phyloP scores from a whole-genome alignment of 148 eudicot genomes.

The Beta vulgaris region DNA sequence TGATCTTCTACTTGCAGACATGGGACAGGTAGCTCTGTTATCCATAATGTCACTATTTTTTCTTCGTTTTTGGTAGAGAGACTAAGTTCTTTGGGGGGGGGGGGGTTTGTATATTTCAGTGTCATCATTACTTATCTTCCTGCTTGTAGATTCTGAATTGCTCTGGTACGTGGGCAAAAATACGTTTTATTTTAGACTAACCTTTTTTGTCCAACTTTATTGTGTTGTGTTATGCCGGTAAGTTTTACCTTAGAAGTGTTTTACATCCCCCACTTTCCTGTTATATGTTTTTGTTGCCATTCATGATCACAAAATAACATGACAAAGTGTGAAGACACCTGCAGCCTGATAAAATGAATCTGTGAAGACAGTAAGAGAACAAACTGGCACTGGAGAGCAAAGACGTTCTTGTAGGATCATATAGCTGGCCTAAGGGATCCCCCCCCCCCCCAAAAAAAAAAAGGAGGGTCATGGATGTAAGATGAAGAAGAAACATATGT shows the following conservation, averaged over 20 bases:
- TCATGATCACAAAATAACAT: not conserved
- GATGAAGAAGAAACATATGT: not conserved
- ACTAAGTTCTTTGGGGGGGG: too few species aligned
- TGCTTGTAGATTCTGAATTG: not conserved
- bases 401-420: not conserved
- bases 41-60: not conserved
- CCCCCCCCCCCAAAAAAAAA: not conserved
- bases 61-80: too few species aligned
- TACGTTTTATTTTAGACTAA: not conserved
- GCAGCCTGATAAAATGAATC: not conserved
- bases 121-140: not conserved
- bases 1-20: slow-evolving; percentile 84
- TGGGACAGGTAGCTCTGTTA: slow-evolving; percentile 71
- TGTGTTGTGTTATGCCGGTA: not conserved
- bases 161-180: not conserved
- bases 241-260: not conserved
- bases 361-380: not conserved
- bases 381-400: not conserved
- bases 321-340: not conserved
- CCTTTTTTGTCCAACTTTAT: not conserved
- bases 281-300: not conserved
- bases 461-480: not conserved
- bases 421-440: not conserved
- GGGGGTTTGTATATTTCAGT: not conserved
- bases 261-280: too few species aligned